Conservation (phyloP, 225 moss, liverwort and hornwort species). For the Polytrichum commune region DNA sequence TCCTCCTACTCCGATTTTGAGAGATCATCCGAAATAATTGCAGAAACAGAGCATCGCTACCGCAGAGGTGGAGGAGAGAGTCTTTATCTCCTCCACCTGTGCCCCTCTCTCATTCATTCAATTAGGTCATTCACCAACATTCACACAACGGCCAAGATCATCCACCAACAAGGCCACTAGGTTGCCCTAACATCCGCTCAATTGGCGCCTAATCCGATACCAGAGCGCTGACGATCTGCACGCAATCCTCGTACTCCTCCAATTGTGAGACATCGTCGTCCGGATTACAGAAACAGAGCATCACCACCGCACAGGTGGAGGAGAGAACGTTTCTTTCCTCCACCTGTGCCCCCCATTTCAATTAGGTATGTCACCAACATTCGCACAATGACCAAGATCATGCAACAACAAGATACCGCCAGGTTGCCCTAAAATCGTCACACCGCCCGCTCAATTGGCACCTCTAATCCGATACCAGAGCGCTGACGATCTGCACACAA, state of each 20-base stretch:
- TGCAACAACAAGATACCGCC: neutral
- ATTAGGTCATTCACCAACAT: constrained; percentile 4
- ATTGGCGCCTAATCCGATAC: no score
- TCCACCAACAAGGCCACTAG: neutral
- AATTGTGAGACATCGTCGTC: no score
- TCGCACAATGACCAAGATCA: neutral
- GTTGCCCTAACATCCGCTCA: no score
- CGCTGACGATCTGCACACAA: neutral
- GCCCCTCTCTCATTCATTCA: neutral
- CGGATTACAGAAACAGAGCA: neutral
- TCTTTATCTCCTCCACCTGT: no score
- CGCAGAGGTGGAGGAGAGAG: no score
- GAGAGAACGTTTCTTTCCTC: no score
- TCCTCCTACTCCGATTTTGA: neutral
- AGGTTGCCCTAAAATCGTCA: no score
- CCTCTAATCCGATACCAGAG: no score
- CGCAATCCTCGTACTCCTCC: neutral
- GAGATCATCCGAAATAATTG: neutral
- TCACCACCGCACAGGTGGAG: neutral
- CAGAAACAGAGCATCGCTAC: neutral
- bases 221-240: neutral
- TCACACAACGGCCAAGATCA: neutral
- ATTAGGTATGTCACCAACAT: constrained; percentile 4
- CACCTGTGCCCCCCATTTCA: neutral
- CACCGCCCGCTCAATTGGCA: no score